A percentile compares a stretch with the other conserved stretches of the same genome.
Evolutionary conservation across 2,329 filamentous ascomycete genomes (phyloP).

Genomic region (Fusarium camptoceras): DNA sequence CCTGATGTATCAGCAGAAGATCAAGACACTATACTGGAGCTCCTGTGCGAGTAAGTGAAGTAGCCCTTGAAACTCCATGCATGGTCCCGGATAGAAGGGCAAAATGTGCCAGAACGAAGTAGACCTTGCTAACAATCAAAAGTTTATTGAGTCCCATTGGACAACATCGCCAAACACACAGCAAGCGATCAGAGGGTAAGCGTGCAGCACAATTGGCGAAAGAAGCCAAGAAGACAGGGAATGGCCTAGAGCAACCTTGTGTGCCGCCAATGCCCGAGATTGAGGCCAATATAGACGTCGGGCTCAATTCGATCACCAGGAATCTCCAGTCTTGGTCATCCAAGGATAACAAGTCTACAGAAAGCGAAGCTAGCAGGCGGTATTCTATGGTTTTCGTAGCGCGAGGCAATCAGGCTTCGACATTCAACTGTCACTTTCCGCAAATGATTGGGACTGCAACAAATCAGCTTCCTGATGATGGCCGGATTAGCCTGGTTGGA

Average conservation of each 20-base stretch:
- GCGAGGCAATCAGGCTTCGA: conserved; percentile 66
- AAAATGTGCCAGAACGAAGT: neutral
- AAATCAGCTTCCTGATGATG: conserved; percentile 51
- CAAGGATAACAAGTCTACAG: neutral
- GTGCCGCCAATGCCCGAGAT: conserved; percentile 61
- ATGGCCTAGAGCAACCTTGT: conserved; percentile 47
- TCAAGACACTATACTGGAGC: conserved; percentile 73
- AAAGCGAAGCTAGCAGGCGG: conserved; percentile 11
- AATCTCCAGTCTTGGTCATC: conserved; percentile 62
- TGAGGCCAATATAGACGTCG: conserved; percentile 69
- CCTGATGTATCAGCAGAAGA: conserved; percentile 68
- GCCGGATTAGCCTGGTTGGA: conserved; percentile 68
- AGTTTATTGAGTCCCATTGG: conserved; percentile 75
- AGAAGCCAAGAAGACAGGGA: conserved; percentile 47
- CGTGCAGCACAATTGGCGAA: conserved; percentile 64
- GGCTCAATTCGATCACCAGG: conserved; percentile 72
- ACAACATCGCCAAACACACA: conserved; percentile 66
- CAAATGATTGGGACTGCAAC: conserved; percentile 66
- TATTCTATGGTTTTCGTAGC: conserved; percentile 70
- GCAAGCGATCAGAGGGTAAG: conserved; percentile 71
- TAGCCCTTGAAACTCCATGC: neutral
- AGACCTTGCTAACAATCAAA: conserved; percentile 3
- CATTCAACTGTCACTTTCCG: conserved; percentile 71
- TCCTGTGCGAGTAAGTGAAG: conserved; percentile 71
- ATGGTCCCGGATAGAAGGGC: neutral